Base-by-base conservation (phyloP, 139 green algal genomes). In the Closterium sp. region DNA sequence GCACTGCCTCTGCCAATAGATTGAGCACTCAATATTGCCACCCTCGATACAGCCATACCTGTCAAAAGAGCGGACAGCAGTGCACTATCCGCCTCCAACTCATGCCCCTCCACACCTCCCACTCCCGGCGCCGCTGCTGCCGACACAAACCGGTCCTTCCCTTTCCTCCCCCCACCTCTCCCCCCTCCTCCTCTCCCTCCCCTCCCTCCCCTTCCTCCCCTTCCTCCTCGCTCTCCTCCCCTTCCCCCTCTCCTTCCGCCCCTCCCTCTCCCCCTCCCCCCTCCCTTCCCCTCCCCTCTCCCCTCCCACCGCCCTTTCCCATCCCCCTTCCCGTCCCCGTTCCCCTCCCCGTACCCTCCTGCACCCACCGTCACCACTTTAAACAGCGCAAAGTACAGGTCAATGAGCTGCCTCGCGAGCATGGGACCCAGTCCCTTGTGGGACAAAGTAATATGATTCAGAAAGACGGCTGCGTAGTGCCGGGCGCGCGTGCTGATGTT, bases 371-470 rank as follows among this genome's bases (percentile, higher is more conserved):
- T 34, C 87, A 29, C 87, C 32, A 62, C 87, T 90, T 31, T n/a
- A 24, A 31, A 31, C 32, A 90, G 27, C 73, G 87, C 28, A 79
- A 29, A 28, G 28, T 73, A 31, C 13, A 31, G 87, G 17, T n/a
- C 31, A 17, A 29, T n/a, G 19, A 31, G 32, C 31, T 73, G 31
- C 9, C 24, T n/a, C 31, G 31, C 24, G 2, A 31, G 28, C 28
- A n/a, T 31, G 87, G 87, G 28, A 3, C 87, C 87, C 24, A 31
- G 31, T 19, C 30, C 95, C 70, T 91, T 91, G 89, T 97, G 94
- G 9, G 90, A 96, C 9, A 99, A 94, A 3, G 97, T 89, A 87
- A 99, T 96, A 93, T 99, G 97, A 94, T 98, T 99, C 31, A 99
- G 96, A 21, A 62, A 31, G 31, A 31, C 28, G 19, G 87, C 87